These are phyloP conservation scores for Erucastrum elatum DNA, from an alignment of 345 rosid species.

Conservation along the genomic window DNA sequence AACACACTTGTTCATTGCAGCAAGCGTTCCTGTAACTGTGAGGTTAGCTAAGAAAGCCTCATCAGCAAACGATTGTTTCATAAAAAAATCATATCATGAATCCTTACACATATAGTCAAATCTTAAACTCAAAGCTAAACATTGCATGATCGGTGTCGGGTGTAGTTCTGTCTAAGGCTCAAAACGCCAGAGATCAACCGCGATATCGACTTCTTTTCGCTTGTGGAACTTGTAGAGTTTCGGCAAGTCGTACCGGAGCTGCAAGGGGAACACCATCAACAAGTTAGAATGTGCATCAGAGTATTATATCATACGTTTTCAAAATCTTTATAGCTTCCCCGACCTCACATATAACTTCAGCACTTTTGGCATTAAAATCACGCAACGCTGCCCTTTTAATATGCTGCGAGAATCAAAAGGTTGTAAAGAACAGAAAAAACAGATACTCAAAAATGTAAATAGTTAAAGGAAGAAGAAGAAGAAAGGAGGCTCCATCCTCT, in stretches of 20 bases:
- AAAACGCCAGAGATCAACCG: slow-evolving; percentile 97
- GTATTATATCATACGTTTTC: not conserved
- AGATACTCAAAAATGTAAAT: not conserved
- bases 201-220: slow-evolving; percentile 79
- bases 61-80: not conserved
- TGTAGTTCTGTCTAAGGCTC: slow-evolving; percentile 49
- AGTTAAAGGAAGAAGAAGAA: slow-evolving; percentile 6
- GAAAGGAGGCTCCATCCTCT: not conserved
- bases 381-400: slow-evolving; percentile 70
- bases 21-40: not conserved
- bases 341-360: slow-evolving; percentile 93
- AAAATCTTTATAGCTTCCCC: slow-evolving; percentile 8
- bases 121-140: slow-evolving; percentile 18
- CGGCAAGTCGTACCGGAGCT: slow-evolving; percentile 83
- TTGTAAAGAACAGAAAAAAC: not conserved
- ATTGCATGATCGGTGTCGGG: not conserved
- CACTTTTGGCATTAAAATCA: slow-evolving; percentile 73
- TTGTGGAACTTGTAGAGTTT: slow-evolving; percentile 86
- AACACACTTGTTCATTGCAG: not conserved
- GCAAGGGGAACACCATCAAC: slow-evolving; percentile 9
- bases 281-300: slow-evolving; percentile 5
- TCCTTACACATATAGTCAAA: not conserved
- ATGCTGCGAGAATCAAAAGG: slow-evolving; percentile 49
- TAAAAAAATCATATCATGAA: slow-evolving; percentile 1
- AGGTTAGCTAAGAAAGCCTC: not conserved